phyloP scores from a whole-genome alignment of 306 rosid species.

The Comarum palustre region DNA sequence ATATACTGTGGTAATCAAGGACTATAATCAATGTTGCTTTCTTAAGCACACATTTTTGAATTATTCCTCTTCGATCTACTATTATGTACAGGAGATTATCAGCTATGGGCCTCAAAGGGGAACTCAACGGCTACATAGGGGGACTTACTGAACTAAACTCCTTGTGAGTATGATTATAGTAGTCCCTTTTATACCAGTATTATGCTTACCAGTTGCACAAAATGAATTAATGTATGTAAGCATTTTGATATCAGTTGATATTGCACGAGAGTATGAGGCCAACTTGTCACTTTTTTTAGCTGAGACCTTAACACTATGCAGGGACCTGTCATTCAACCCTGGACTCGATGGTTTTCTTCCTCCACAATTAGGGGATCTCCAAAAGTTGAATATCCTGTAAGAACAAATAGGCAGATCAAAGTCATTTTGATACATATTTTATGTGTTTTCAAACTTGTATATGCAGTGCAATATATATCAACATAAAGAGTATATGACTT shows the following conservation, averaged over 20 bases:
- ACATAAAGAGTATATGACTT: background rate
- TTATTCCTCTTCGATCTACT: background rate
- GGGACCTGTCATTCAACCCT: slow-evolving; percentile 69
- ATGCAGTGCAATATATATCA: background rate
- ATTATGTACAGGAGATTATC: slow-evolving; percentile 48
- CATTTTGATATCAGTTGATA: background rate
- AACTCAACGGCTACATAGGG: slow-evolving; percentile 59
- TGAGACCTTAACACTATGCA: slow-evolving; percentile 26
- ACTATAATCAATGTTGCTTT: background rate
- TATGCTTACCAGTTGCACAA: background rate
- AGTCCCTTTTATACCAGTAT: background rate
- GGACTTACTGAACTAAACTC: slow-evolving; percentile 58
- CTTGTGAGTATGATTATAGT: slow-evolving; percentile 44
- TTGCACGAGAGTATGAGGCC: background rate
- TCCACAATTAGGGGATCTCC: slow-evolving; percentile 46
- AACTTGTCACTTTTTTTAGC: background rate
- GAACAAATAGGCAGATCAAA: slow-evolving; percentile 26
- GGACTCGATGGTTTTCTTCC: slow-evolving; percentile 54
- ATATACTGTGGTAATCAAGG: background rate
- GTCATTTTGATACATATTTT: slow-evolving; percentile 1
- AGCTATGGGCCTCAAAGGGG: slow-evolving; percentile 54
- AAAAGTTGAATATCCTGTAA: slow-evolving; percentile 58
- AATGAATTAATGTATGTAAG: background rate
- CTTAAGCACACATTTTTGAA: background rate
- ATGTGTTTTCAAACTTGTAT: slow-evolving; percentile 5